These are phyloP conservation scores for Herpotrichia juniperi DNA, from an alignment of 2,329 filamentous ascomycete genomes.

Conservation along the genomic window DNA sequence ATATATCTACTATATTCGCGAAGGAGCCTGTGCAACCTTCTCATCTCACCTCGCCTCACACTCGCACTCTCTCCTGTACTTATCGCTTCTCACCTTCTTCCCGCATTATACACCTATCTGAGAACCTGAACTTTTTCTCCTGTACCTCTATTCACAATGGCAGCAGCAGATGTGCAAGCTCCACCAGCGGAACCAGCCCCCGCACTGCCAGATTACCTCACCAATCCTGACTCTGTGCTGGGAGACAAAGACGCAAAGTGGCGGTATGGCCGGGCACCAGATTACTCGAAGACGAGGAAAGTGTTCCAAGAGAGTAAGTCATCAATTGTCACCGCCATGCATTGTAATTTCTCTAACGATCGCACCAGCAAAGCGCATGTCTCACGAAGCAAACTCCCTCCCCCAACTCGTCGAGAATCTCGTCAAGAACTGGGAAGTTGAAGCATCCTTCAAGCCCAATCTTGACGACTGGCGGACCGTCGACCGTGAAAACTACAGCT, in stretches of 20 bases:
- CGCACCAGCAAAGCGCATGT: slow-evolving; percentile 60
- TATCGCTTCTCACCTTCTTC: background rate
- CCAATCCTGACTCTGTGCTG: slow-evolving; percentile 64
- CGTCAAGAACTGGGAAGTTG: slow-evolving; percentile 76
- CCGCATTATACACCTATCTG: too few species aligned
- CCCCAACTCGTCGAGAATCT: slow-evolving; percentile 70
- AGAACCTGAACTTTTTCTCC: background rate
- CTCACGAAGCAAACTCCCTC: slow-evolving; percentile 62
- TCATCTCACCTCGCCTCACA: background rate
- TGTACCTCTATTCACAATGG: slow-evolving; percentile 27
- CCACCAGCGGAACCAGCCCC: slow-evolving; percentile 39
- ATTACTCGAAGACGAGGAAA: slow-evolving; percentile 68
- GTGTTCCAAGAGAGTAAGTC: slow-evolving; percentile 64
- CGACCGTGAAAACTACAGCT: slow-evolving; percentile 64
- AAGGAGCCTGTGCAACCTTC: background rate
- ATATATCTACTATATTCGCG: background rate
- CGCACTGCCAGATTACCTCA: slow-evolving; percentile 62
- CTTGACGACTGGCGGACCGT: slow-evolving; percentile 70
- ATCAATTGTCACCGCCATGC: background rate
- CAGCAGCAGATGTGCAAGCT: slow-evolving; percentile 33
- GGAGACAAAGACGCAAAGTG: slow-evolving; percentile 61
- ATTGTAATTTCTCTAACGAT: background rate
- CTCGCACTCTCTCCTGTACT: background rate
- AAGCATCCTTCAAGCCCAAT: slow-evolving; percentile 70
- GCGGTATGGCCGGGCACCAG: slow-evolving; percentile 66